Conservation (phyloP, 2,329 filamentous ascomycete species). For the Anthostomella pinea region DNA sequence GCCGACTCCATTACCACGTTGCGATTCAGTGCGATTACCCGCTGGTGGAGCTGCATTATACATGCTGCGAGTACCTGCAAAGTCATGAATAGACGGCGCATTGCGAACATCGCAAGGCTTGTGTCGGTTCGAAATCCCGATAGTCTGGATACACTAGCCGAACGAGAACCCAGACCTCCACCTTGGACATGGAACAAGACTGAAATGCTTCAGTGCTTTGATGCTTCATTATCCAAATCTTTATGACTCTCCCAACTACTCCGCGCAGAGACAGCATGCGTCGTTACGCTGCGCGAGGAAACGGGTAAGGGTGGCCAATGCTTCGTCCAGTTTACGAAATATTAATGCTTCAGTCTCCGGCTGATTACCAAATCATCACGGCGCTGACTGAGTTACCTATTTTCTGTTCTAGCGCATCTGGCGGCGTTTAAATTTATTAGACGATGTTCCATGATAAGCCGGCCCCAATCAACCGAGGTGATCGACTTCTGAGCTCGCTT, state of each 20-base stretch:
- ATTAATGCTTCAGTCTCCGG: neutral
- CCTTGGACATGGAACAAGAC: no score
- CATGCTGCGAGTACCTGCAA: no score
- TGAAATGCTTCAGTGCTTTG: no score
- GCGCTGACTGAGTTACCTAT: constrained; percentile 7
- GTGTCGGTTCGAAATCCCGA: constrained; percentile 11
- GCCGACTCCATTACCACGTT: neutral
- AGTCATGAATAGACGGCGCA: no score
- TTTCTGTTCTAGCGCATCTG: constrained; percentile 19
- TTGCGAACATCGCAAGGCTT: neutral
- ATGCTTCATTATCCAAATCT: no score
- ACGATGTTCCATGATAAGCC: constrained; percentile 15
- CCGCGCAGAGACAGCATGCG: no score
- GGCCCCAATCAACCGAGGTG: constrained; percentile 21
- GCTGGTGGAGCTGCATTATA: neutral
- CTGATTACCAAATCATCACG: neutral
- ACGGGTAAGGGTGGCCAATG: no score
- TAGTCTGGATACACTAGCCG: constrained; percentile 17
- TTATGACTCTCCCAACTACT: no score
- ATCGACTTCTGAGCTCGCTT: constrained; percentile 20
- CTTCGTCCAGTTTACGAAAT: neutral
- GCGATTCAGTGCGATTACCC: neutral
- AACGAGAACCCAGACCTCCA: no score
- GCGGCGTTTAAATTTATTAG: constrained; percentile 18
- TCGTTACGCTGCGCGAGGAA: no score